Percentiles rank a stretch among this genome's conserved stretches.
Evolutionary conservation across 2,329 filamentous ascomycete species (phyloP).

Genomic region (Beauveria brongniartii): DNA sequence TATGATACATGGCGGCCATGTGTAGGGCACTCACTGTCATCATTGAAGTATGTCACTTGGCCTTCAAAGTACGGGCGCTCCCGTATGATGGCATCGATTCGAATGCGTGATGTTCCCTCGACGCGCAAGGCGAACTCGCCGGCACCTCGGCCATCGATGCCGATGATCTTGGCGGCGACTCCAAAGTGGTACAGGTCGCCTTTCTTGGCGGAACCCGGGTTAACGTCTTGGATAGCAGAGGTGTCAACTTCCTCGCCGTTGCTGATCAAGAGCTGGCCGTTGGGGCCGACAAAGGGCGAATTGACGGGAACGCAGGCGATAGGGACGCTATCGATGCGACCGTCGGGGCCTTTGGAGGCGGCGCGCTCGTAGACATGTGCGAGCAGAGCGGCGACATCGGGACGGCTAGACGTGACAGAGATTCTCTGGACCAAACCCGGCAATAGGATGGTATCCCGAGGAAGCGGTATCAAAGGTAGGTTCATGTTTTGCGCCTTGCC

Average conservation of each 20-base stretch:
- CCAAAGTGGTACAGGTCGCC: constrained; percentile 76
- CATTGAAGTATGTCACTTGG: constrained; percentile 62
- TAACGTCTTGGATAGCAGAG: constrained; percentile 37
- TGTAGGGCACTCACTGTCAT: constrained; percentile 46
- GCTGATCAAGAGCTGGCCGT: constrained; percentile 69
- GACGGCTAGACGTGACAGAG: constrained; percentile 67
- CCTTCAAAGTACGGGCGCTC: constrained; percentile 84
- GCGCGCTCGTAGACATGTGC: constrained; percentile 75
- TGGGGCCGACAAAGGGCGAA: constrained; percentile 63
- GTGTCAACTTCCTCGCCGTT: constrained; percentile 47
- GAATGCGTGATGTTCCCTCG: constrained; percentile 73
- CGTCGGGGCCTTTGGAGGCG: constrained; percentile 56
- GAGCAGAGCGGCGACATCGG: constrained; percentile 82
- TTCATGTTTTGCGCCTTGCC: constrained; percentile 34
- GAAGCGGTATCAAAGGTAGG: constrained; percentile 74
- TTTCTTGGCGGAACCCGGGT: constrained; percentile 53
- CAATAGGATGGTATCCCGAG: constrained; percentile 71
- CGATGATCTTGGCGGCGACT: constrained; percentile 69
- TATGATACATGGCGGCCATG: neutral
- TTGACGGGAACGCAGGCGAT: constrained; percentile 83
- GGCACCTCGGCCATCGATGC: constrained; percentile 65
- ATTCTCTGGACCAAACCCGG: constrained; percentile 82
- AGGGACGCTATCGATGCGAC: constrained; percentile 59
- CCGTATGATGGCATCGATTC: constrained; percentile 55
- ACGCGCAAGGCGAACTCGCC: constrained; percentile 78